Conservation (phyloP, 1,284 basidiomycete species). For the Volvariella volvacea region DNA sequence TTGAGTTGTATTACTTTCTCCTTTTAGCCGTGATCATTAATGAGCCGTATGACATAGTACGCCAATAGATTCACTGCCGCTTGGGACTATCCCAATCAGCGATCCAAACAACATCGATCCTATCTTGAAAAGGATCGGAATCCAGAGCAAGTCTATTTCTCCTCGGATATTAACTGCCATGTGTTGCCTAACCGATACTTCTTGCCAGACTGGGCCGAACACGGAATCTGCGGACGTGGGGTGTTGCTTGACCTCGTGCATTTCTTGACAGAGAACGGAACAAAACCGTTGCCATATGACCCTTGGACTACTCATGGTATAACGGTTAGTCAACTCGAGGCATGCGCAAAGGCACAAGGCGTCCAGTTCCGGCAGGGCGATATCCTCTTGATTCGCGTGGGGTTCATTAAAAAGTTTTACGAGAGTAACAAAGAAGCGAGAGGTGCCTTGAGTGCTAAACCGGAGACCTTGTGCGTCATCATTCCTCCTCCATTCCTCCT, state of each 20-base stretch:
- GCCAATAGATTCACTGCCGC: slow-evolving; percentile 34
- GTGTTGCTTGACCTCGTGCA: slow-evolving; percentile 61
- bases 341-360: slow-evolving; percentile 55
- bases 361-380: slow-evolving; percentile 54
- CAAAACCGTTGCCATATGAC: slow-evolving; percentile 46
- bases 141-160: slow-evolving; percentile 47
- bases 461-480: slow-evolving; percentile 45
- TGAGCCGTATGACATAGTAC: slow-evolving; percentile 35
- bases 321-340: slow-evolving; percentile 49
- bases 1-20: slow-evolving; percentile 2
- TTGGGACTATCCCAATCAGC: slow-evolving; percentile 39
- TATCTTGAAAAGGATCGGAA: slow-evolving; percentile 46
- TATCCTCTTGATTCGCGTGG: slow-evolving; percentile 55
- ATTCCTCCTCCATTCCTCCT: background rate
- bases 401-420: slow-evolving; percentile 60
- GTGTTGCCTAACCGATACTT: background rate
- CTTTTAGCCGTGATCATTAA: background rate
- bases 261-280: slow-evolving; percentile 39
- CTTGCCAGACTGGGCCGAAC: slow-evolving; percentile 60
- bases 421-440: slow-evolving; percentile 38
- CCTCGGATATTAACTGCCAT: background rate
- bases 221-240: slow-evolving; percentile 68
- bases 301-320: slow-evolving; percentile 58
- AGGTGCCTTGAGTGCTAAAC: slow-evolving; percentile 33
- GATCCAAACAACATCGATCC: slow-evolving; percentile 47